Percentiles rank a stretch among this genome's conserved stretches.
These are phyloP conservation scores for Coemansia sp. DNA, from an alignment of 192 early-diverging fungal genomes.

Conservation along the genomic window DNA sequence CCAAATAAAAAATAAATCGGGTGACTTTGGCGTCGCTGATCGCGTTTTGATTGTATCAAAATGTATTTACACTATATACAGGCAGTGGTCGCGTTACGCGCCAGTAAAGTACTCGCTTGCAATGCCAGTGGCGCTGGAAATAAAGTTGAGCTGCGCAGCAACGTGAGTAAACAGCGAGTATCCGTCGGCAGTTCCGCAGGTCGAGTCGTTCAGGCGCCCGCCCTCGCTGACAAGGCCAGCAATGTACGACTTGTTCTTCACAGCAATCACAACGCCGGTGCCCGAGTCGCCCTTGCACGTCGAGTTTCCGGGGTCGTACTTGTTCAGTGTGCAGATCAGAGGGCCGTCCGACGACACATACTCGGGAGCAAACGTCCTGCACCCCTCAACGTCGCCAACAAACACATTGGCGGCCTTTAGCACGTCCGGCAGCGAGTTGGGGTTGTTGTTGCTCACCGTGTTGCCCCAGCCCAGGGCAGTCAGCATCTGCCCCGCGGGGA, in stretches of 20 bases:
- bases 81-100: not conserved
- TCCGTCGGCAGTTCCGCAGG: conserved; percentile 8
- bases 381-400: conserved; percentile 3
- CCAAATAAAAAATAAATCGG: not conserved
- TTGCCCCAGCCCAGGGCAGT: conserved; percentile 21
- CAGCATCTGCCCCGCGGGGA: conserved; percentile 2
- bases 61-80: not conserved
- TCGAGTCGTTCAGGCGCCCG: not conserved
- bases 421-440: not conserved
- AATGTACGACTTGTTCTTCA: conserved; percentile 1
- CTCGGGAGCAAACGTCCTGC: not conserved
- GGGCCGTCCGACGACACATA: conserved; percentile 4
- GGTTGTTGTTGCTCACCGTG: not conserved
- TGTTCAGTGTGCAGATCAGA: conserved; percentile 11
- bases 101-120: not conserved
- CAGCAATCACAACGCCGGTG: not conserved
- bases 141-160: conserved; percentile 11
- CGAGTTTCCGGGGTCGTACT: not conserved
- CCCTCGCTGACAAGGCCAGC: conserved; percentile 16
- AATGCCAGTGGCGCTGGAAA: conserved; percentile 6
- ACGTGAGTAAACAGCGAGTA: conserved; percentile 17
- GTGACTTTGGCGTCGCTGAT: not conserved
- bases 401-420: conserved; percentile 4
- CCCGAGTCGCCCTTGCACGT: conserved; percentile 19
- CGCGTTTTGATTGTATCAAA: too few relatives aligned